Evolutionary conservation across 495 filamentous ascomycete genomes (phyloP), one percentile per base, ranked within the genome.

Genomic region (Neurospora sp.): DNA sequence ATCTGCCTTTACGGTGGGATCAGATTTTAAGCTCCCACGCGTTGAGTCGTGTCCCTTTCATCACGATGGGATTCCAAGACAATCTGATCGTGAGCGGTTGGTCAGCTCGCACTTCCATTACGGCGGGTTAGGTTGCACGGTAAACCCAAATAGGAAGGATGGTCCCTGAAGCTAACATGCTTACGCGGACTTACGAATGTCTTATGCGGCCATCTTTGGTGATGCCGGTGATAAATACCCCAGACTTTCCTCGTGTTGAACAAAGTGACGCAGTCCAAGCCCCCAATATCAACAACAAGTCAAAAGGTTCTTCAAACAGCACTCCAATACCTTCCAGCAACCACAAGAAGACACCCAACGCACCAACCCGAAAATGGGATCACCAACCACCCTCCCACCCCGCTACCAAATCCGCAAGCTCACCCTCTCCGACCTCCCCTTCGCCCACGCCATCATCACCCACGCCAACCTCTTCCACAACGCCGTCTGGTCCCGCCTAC

Each of bases 391-490:
- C 18, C 70, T 72, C 23, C 73, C 74, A 23, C 66, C 80, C 1
- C 78, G 79, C 23, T 84, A 76, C 69, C 76, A 82, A 70, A 79
- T 84, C 76, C 82, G 81, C 44, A 72, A 79, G 39, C 80, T 85
- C 11, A 77, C 72, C 5, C 69, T 75, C n/a, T 71, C 82, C 66
- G 80, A 85, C 71, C 72, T 77, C n/a, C 72, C 74, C 69, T 84
- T 81, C 81, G 83, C 79, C 12, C 69, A 42, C 10, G 83, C 83
- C 4, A 80, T 85, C 71, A 72, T 82, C 69, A 70, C 74, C 37
- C 81, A 84, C 74, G 78, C 73, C 74, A 84, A 83, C 73, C n/a
- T 81, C 46, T 82, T 80, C 81, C 72, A 78, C 76, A 78, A 75
- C 35, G 79, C 81, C 3, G 48, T 83, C 41, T 85, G 82, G 82